Conservation (phyloP, 805 yeast genomes). For the Wickerhamiella spandovensis region DNA sequence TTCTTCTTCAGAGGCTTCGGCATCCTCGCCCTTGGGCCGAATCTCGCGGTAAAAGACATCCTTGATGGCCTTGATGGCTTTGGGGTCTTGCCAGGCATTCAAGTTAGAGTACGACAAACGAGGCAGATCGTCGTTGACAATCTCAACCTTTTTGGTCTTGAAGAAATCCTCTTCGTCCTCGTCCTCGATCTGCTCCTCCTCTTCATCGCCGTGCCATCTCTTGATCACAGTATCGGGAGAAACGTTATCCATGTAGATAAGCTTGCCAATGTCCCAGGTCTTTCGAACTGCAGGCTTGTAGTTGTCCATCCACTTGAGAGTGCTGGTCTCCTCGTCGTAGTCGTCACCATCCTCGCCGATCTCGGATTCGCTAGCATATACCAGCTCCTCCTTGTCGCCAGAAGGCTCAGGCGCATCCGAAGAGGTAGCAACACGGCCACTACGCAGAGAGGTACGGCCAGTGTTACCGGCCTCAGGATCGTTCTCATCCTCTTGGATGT, state of each 20-base stretch:
- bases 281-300: constrained; percentile 39
- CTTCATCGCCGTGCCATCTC: constrained; percentile 20
- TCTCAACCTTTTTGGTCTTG: constrained; percentile 13
- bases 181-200: constrained; percentile 13
- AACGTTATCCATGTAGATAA: constrained; percentile 67
- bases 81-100: constrained; percentile 18
- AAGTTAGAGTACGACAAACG: constrained; percentile 17
- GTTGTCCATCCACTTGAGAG: constrained; percentile 16
- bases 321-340: constrained; percentile 22
- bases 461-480: constrained; percentile 17
- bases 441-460: constrained; percentile 20
- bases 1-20: constrained; percentile 12
- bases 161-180: constrained; percentile 24
- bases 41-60: constrained; percentile 22
- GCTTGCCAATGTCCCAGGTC: constrained; percentile 70
- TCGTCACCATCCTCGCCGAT: constrained; percentile 12
- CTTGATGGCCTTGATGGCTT: constrained; percentile 15
- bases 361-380: constrained; percentile 16
- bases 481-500: constrained; percentile 36
- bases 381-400: constrained; percentile 8
- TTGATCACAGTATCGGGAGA: constrained; percentile 37
- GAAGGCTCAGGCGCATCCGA: background rate
- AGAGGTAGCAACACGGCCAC: constrained; percentile 3
- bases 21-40: constrained; percentile 23
- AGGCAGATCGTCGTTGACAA: constrained; percentile 7